These are phyloP conservation scores for Aspergillus mulundensis DNA, from an alignment of 495 filamentous ascomycete genomes.

Conservation along the genomic window DNA sequence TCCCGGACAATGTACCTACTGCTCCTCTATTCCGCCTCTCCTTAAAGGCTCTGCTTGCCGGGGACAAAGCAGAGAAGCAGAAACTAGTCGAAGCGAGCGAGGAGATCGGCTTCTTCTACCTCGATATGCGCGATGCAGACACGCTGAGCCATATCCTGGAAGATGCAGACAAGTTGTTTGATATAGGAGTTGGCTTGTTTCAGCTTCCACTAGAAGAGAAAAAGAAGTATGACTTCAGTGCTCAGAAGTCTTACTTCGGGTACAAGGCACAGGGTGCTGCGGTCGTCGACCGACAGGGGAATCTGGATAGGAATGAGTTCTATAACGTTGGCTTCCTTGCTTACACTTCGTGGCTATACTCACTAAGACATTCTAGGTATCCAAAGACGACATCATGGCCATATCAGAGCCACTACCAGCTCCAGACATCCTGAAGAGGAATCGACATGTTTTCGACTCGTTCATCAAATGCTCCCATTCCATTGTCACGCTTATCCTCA, in stretches of 20 bases:
- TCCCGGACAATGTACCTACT: conserved; percentile 50
- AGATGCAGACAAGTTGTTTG: conserved; percentile 45
- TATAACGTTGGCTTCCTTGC: conserved; percentile 47
- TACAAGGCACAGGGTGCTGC: conserved; percentile 54
- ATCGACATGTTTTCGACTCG: conserved; percentile 35
- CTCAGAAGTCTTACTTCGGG: conserved; percentile 41
- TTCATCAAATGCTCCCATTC: conserved; percentile 49
- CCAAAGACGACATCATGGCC: conserved; percentile 53
- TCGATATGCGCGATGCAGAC: conserved; percentile 44
- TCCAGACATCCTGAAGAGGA: conserved; percentile 35
- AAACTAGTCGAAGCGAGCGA: conserved; percentile 46
- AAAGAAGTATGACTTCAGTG: conserved; percentile 46
- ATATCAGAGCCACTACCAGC: conserved; percentile 42
- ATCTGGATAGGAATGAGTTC: conserved; percentile 56
- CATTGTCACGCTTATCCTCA: conserved; percentile 45
- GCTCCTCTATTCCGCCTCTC: conserved; percentile 54
- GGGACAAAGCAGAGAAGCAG: conserved; percentile 37
- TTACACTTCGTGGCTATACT: not conserved
- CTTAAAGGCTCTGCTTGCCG: conserved; percentile 42
- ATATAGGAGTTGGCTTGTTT: conserved; percentile 44
- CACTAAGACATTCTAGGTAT: conserved; percentile 22
- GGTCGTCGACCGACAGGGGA: conserved; percentile 50
- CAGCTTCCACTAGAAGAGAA: conserved; percentile 50
- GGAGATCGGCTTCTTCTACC: conserved; percentile 62
- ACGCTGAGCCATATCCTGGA: conserved; percentile 36